Evolutionary conservation across 208 protist species (phyloP).

Genomic region (Acanthamoeba triangularis): DNA sequence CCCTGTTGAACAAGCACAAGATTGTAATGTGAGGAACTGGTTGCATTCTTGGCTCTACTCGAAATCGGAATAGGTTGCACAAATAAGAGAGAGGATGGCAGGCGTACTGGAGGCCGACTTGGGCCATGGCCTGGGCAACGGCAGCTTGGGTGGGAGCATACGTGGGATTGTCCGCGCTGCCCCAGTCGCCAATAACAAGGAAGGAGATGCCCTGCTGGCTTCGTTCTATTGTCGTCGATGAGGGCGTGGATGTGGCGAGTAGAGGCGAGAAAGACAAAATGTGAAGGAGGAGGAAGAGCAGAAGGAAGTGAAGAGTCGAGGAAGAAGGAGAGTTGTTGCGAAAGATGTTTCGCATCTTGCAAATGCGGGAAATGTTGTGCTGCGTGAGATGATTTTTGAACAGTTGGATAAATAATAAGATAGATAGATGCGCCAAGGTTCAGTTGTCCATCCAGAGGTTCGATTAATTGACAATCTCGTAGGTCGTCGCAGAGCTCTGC

Average conservation of each 20-base stretch:
- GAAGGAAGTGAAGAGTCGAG: neutral
- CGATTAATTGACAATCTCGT: too few species aligned
- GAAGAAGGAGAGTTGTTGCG: neutral
- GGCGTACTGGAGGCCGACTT: neutral
- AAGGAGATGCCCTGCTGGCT: neutral
- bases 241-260: neutral
- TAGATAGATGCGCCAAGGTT: too few species aligned
- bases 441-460: too few species aligned
- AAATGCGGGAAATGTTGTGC: too few species aligned
- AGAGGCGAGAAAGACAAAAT: neutral
- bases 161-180: neutral
- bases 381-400: too few species aligned
- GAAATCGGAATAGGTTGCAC: neutral
- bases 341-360: neutral
- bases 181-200: conserved; percentile 50
- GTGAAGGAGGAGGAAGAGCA: neutral
- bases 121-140: neutral
- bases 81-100: neutral
- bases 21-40: neutral
- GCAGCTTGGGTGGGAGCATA: conserved; percentile 6
- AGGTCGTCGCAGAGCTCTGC: too few species aligned
- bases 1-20: neutral
- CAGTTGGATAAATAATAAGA: too few species aligned
- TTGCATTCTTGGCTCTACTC: neutral
- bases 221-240: neutral